A percentile compares a stretch with the other conserved stretches of the same genome.
Evolutionary conservation across 2,329 filamentous ascomycete species (phyloP).

Genomic region (Trichoderma harzianum): DNA sequence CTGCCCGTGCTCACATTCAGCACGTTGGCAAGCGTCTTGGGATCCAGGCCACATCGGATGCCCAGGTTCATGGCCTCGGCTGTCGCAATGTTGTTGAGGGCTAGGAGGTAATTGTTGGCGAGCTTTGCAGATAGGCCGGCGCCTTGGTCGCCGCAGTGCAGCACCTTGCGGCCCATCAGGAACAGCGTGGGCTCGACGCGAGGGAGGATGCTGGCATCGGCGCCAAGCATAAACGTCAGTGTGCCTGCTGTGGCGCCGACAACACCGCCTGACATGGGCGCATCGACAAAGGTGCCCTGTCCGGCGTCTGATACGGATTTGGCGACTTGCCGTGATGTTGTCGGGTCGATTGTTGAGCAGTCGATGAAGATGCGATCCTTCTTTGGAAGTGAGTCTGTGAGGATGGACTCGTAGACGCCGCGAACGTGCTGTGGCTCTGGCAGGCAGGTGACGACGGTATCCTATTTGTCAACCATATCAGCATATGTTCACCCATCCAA

Average conservation of each 20-base stretch:
- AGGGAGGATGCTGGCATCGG: conserved; percentile 57
- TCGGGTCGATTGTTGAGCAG: conserved; percentile 92
- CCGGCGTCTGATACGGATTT: conserved; percentile 60
- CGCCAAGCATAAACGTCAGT: conserved; percentile 93
- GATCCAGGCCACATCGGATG: conserved; percentile 58
- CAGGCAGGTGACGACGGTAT: conserved; percentile 82
- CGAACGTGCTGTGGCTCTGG: conserved; percentile 88
- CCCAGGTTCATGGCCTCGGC: conserved; percentile 65
- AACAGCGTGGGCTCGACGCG: conserved; percentile 67
- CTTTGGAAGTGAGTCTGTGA: conserved; percentile 51
- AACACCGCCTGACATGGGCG: conserved; percentile 94
- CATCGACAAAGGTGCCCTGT: conserved; percentile 81
- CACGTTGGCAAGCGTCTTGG: conserved; percentile 69
- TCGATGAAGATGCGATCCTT: conserved; percentile 83
- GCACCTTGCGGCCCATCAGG: conserved; percentile 80
- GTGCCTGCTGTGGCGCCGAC: conserved; percentile 85
- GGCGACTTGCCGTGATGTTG: conserved; percentile 76
- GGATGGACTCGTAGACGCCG: conserved; percentile 73
- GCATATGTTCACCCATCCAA: conserved; percentile 34
- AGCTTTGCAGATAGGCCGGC: conserved; percentile 88
- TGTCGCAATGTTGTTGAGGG: conserved; percentile 80
- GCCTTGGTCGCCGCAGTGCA: conserved; percentile 82
- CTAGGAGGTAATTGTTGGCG: conserved; percentile 95
- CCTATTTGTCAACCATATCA: conserved; percentile 47
- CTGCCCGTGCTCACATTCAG: conserved; percentile 92